A percentile compares a stretch with the other conserved stretches of the same genome.
Evolutionary conservation across 768 basidiomycete genomes (phyloP).

Genomic region (Fistulinella prunicolor): DNA sequence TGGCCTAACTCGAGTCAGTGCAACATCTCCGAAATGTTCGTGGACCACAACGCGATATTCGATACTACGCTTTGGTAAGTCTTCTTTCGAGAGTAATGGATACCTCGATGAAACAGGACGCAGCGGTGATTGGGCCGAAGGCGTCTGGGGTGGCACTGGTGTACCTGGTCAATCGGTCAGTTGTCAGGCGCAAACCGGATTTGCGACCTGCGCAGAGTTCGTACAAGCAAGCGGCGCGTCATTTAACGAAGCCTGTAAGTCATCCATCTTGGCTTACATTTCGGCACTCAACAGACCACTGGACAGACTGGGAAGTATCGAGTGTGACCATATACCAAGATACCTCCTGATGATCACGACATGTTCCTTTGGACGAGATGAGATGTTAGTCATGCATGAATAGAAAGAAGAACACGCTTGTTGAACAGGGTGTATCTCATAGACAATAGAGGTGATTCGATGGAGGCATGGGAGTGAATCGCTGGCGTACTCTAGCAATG

Average conservation of each 20-base stretch:
- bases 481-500: too few species aligned
- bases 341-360: constrained; percentile 21
- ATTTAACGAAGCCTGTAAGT: constrained; percentile 77
- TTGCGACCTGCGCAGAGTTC: constrained; percentile 75
- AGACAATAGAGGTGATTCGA: constrained; percentile 20
- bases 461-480: too few species aligned
- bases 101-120: constrained; percentile 5
- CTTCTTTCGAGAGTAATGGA: not conserved
- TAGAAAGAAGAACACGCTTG: constrained; percentile 11
- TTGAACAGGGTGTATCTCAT: constrained; percentile 19
- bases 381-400: constrained; percentile 6
- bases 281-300: constrained; percentile 2
- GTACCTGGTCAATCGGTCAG: constrained; percentile 83
- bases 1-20: constrained; percentile 73
- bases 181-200: constrained; percentile 81
- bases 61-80: constrained; percentile 79
- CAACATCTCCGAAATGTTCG: constrained; percentile 76
- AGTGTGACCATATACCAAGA: constrained; percentile 72
- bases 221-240: constrained; percentile 69
- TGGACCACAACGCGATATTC: constrained; percentile 73
- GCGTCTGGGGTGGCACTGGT: constrained; percentile 69
- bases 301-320: constrained; percentile 76
- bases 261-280: constrained; percentile 1
- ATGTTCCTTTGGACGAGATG: not conserved
- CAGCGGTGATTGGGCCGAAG: constrained; percentile 88